Base-by-base conservation (phyloP, 495 filamentous ascomycete species). In the Penicillium ucsense region DNA sequence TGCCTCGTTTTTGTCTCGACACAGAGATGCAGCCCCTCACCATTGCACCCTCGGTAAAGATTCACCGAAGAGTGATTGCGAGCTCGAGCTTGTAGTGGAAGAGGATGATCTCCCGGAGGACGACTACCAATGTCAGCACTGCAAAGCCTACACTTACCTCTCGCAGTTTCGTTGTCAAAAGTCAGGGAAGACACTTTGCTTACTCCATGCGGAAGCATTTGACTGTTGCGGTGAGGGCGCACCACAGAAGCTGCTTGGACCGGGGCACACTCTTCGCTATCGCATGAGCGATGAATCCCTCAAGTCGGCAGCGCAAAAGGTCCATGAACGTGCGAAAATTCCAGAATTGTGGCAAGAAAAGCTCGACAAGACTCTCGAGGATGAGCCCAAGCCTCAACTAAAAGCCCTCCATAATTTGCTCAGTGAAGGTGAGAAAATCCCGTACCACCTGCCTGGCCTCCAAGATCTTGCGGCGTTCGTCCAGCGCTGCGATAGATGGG, bases 351-450 rank as follows among this genome's bases (percentile, higher is more conserved):
- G 92, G 92, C 80, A 84, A 41, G 85, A 94, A 38, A 97, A 96
- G 67, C 80, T 94, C 50, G 80, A 91, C 57, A 88, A 81, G 53
- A 73, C 84, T 11, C 74, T 97, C 48, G 84, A 88, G 48, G 85
- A 94, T 51, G 85, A 84, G 52, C 78, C 85, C 11, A 86, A 77
- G 43, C 94, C 94, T 45, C 80, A 87, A 47, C 74, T 99, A 36
- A 97, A 95, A 71, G 71, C 81, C 56, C 75, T 97, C 54, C 85
- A 89, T 53, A 80, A 78, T 45, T 78, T 99, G 44, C 74, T 97
- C 30, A 84, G 77, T 65, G 92, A 99, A 77, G 92, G 94, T 67
- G 92, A 99, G 70, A 88, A 88, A 72, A 97, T 97, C 63, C 89
- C 90, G 49, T 95, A 87, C 74, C 87, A 90, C 53, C 76, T 99